Percentiles rank a stretch among this genome's conserved stretches.
phyloP scores from a whole-genome alignment of 768 basidiomycete species.

The Pholiota microspora region DNA sequence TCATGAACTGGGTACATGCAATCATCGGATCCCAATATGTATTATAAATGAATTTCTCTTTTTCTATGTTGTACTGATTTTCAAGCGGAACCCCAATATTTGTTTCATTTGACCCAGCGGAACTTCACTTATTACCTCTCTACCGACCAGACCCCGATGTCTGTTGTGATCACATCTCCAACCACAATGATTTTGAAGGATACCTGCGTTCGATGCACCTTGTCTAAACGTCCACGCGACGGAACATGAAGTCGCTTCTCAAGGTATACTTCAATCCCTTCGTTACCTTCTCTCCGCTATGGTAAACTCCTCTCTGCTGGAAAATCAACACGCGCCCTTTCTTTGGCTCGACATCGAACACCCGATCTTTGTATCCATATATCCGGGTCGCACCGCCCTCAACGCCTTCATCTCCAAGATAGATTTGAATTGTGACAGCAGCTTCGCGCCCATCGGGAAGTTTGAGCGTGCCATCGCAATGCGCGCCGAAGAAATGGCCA shows the following conservation, averaged over 20 bases:
- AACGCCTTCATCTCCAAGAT: slow-evolving; percentile 37
- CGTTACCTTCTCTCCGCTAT: slow-evolving; percentile 41
- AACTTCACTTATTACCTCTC: too few relatives aligned
- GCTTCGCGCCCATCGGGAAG: slow-evolving; percentile 37
- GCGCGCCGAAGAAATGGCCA: slow-evolving; percentile 40
- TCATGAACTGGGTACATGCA: too few relatives aligned
- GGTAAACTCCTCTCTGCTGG: slow-evolving; percentile 37
- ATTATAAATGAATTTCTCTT: too few relatives aligned
- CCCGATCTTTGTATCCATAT: slow-evolving; percentile 23
- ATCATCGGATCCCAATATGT: too few relatives aligned
- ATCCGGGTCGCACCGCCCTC: slow-evolving; percentile 43
- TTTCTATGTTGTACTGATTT: not conserved
- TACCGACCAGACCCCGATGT: too few relatives aligned
- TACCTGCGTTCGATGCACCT: not conserved
- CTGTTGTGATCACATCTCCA: too few relatives aligned
- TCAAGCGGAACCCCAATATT: too few relatives aligned
- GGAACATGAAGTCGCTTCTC: slow-evolving; percentile 41
- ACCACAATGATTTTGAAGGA: too few relatives aligned
- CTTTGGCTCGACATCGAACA: slow-evolving; percentile 43
- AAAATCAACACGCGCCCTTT: slow-evolving; percentile 43
- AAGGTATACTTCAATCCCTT: slow-evolving; percentile 39
- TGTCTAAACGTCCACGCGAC: not conserved
- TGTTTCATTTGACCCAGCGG: too few relatives aligned
- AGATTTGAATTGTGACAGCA: slow-evolving; percentile 43
- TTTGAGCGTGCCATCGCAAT: slow-evolving; percentile 35